Base-by-base conservation (phyloP, 2,329 filamentous ascomycete genomes). In the Aspergillus arachidicola region DNA sequence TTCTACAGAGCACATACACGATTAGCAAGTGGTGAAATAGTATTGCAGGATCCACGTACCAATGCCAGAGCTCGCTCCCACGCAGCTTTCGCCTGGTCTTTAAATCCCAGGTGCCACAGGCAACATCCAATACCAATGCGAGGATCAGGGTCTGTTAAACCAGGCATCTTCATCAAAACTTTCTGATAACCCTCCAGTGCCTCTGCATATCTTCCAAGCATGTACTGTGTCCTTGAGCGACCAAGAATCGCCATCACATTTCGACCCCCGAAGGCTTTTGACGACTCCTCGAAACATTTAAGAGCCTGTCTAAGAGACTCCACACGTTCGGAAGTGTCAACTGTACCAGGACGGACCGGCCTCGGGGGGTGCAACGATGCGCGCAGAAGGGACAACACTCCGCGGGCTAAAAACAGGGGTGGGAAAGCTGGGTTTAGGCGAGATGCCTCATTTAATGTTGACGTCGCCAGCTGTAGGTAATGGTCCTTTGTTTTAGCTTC, bases 61-160 rank as follows among this genome's bases (percentile, higher is more conserved):
- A 97, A 85, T 74, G 96, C 92, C 32, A 97, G 80, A 14, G 91
- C 89, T 66, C 95, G 86, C 74, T 96, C 91, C 95, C 95, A 99
- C 14, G 95, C 94, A 55, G 84, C 82, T 74, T 92, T 94, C 9
- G 96, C 95, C 72, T 97, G 93, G 38, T 96, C 92, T 77, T 96
- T 97, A 82, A 92, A 93, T 12, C 94, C 94, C 32, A 99, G 84
- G 77, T 97, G 92, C 95, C 96, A 99, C 77, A 97, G 90, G 82
- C 95, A 99, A 78, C 93, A 95, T 53, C 95, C 95, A 73, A 99
- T 94, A 60, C 95, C 95, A 70, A 99, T 94, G 70, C 96, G 88
- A 69, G 95, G 96, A 77, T 99, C 95, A 0, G 95, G 95, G 73
- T 99, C 95, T 48, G 91, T 87, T 72, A 98, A 84, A 69, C 92